These are phyloP conservation scores for Senna siamea DNA, from an alignment of 306 rosid species.

Conservation along the genomic window DNA sequence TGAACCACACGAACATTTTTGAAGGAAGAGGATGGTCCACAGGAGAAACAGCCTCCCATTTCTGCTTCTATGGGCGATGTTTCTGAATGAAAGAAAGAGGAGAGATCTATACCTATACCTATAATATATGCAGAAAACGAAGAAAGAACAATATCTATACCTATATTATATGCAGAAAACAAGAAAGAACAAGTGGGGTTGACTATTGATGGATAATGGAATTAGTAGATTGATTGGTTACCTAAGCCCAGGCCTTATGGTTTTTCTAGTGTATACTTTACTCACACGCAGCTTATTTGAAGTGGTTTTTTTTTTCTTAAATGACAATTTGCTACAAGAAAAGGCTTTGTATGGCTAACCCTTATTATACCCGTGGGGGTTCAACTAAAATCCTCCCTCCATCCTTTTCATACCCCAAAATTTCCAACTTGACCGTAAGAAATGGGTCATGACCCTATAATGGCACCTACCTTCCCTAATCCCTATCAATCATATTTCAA, in stretches of 20 bases:
- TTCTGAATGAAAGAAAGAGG: constrained; percentile 15
- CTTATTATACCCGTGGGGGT: not conserved
- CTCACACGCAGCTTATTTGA: not conserved
- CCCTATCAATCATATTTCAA: not conserved
- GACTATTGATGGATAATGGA: constrained; percentile 31
- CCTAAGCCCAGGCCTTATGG: not conserved
- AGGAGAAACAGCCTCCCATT: constrained; percentile 78
- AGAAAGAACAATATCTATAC: constrained; percentile 1
- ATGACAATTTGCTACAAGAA: constrained; percentile 17
- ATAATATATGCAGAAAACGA: not conserved
- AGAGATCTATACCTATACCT: not conserved
- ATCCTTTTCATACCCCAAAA: constrained; percentile 15
- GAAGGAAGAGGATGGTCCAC: constrained; percentile 37
- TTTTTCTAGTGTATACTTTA: too few species aligned
- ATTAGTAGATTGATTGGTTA: constrained; percentile 14
- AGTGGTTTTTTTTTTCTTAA: not conserved
- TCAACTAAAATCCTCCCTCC: not conserved
- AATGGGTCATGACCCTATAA: constrained; percentile 39
- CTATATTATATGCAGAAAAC: not conserved
- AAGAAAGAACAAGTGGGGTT: constrained; percentile 10
- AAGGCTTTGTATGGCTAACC: constrained; percentile 4
- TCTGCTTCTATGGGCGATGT: constrained; percentile 15
- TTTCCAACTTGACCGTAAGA: constrained; percentile 46
- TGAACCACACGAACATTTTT: constrained; percentile 67
- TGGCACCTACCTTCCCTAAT: not conserved